Evolutionary conservation across 2,329 filamentous ascomycete genomes (phyloP), one percentile per base, ranked within the genome.

Genomic region (Sarocladium oryzae): DNA sequence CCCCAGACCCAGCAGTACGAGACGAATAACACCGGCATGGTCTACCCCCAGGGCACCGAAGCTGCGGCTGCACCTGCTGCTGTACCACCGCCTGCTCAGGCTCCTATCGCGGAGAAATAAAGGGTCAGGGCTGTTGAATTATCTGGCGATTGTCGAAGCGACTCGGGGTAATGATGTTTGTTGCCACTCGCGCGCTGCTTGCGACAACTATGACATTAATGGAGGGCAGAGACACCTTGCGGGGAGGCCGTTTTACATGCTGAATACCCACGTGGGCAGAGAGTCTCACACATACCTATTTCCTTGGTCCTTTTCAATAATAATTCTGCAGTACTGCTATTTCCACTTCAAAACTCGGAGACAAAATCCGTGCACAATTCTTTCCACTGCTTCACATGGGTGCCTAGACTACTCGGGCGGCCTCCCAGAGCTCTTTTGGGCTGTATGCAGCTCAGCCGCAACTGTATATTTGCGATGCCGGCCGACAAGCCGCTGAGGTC

Each of bases 1-100:
- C 46, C 46, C 16, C 30, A 36, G 46, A 36, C 46, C 7, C 46
- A 49, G 46, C 46, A 49, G 32, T 49, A 49, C 23, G 18, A 49
- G 46, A n/a, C 30, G 13, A 49, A 49, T 20, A 28, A 37, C 20
- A 18, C 30, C 24, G 46, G 46, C 32, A 49, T 49, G 46, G 46
- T 49, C 18, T 49, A 49, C 18, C 4, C 46, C 24, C 43, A 32
- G 16, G 28, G 26, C n/a, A 26, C 26, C 26, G 26, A 48, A 33
- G 26, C 18, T 48, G 43, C 43, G 16, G 26, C 43, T 48, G 43
- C 43, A 13, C 26, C 43, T 32, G 43, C 16, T 5, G 9, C 43
- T 10, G 26, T 26, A 5, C 43, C 43, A 4, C 21, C 40, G 7
- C 40, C 40, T 43, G 43, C 26, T 48, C 43, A 48, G n/a, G 43